Conservation (phyloP, 306 rosid genomes). For the Fagus sylvatica region DNA sequence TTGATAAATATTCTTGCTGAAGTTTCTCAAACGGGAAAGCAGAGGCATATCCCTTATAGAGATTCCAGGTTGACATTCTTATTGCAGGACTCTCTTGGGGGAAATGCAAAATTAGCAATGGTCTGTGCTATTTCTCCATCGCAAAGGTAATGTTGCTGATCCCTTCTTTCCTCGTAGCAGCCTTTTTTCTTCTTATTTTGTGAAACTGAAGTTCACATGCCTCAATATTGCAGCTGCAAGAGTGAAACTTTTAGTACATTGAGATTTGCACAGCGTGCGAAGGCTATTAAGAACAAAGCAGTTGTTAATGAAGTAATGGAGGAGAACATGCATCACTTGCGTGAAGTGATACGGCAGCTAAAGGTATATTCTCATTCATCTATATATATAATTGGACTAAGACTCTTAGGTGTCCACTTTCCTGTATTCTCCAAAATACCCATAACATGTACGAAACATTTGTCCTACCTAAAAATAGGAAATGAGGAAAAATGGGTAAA, state of each 20-base stretch:
- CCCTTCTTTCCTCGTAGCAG: constrained; percentile 12
- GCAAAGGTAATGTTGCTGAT: constrained; percentile 58
- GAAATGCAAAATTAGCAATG: constrained; percentile 99
- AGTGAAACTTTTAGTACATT: constrained; percentile 96
- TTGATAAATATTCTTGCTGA: constrained; percentile 98
- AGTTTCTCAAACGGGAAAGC: constrained; percentile 97
- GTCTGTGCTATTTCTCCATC: constrained; percentile 98
- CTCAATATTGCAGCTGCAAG: constrained; percentile 67
- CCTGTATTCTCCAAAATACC: no score
- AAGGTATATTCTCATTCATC: constrained; percentile 56
- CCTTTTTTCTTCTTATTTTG: constrained; percentile 17
- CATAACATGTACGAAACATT: no score
- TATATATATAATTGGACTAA: no score
- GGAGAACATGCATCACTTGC: constrained; percentile 83
- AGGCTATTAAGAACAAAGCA: constrained; percentile 97
- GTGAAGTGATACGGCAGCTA: constrained; percentile 87
- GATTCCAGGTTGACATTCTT: constrained; percentile 95
- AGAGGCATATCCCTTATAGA: constrained; percentile 96
- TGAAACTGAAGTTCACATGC: constrained; percentile 27
- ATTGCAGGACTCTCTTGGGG: constrained; percentile 98
- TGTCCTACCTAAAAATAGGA: no score
- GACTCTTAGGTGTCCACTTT: no score
- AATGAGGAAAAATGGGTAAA: no score
- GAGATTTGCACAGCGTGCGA: constrained; percentile 97
- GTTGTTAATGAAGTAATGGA: constrained; percentile 92